A percentile compares a stretch with the other conserved stretches of the same genome.
Evolutionary conservation across 1,284 basidiomycete species (phyloP).

Genomic region (Coniophora puteana): DNA sequence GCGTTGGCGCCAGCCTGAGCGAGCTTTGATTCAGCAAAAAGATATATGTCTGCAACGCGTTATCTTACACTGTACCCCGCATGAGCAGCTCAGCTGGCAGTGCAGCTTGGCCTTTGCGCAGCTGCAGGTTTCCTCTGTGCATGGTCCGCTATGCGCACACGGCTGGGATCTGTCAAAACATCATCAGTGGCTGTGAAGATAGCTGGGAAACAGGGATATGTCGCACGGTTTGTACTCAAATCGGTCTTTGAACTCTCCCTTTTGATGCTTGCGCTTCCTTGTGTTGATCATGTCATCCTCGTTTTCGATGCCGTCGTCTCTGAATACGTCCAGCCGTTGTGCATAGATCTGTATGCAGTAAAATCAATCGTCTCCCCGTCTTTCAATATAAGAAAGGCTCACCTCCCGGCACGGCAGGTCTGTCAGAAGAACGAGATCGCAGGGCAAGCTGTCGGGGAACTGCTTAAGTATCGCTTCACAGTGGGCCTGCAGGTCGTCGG

Average conservation of each 20-base stretch:
- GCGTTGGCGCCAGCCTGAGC: slow-evolving; percentile 24
- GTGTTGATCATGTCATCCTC: slow-evolving; percentile 21
- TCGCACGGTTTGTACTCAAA: neutral
- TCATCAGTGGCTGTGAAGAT: too few species aligned
- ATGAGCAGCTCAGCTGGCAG: slow-evolving; percentile 38
- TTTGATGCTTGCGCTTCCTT: slow-evolving; percentile 26
- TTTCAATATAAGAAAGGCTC: too few species aligned
- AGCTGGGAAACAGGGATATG: neutral
- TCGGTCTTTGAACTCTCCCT: neutral
- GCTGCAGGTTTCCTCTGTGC: slow-evolving; percentile 25
- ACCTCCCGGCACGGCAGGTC: too few species aligned
- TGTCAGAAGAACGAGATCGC: too few species aligned
- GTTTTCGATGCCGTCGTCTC: neutral
- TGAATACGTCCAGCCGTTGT: neutral
- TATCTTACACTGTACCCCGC: slow-evolving; percentile 31
- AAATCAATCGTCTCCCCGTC: too few species aligned
- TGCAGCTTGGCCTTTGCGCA: slow-evolving; percentile 29
- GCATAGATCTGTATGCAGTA: too few species aligned
- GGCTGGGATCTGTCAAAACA: slow-evolving; percentile 21
- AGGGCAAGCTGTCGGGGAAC: too few species aligned
- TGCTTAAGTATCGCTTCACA: too few species aligned
- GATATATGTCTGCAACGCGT: neutral
- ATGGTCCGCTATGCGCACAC: slow-evolving; percentile 40
- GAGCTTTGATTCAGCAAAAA: neutral
- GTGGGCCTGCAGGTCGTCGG: too few species aligned